These are phyloP conservation scores for Starmerella stellata DNA, from an alignment of 805 yeast genomes.

Conservation along the genomic window DNA sequence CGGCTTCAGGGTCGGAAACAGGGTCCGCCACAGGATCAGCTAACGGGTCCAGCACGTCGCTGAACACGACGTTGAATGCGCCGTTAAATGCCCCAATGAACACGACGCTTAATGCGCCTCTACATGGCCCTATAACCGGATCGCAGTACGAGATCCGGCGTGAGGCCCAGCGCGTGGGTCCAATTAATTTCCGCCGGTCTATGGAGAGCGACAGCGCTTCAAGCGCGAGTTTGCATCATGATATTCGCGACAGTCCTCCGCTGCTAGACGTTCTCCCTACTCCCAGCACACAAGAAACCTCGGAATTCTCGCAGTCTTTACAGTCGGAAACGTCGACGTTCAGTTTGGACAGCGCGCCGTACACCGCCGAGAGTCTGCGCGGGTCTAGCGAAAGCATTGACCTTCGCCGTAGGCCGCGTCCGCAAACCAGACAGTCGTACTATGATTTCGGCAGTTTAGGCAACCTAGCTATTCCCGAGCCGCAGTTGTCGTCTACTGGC, in stretches of 20 bases:
- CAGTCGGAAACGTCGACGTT: not conserved
- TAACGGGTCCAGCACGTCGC: too few relatives aligned
- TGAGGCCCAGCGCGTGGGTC: constrained; percentile 8
- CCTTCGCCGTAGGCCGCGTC: not conserved
- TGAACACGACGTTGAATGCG: too few relatives aligned
- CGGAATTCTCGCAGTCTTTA: not conserved
- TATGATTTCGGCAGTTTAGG: constrained; percentile 7
- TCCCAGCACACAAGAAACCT: constrained; percentile 1
- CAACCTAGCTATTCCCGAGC: not conserved
- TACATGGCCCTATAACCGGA: too few relatives aligned
- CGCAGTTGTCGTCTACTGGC: constrained; percentile 10
- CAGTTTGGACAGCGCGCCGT: not conserved
- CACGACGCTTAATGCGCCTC: too few relatives aligned
- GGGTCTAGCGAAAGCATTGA: not conserved
- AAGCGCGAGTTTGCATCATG: constrained; percentile 2
- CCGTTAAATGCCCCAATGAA: too few relatives aligned
- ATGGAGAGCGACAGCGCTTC: not conserved
- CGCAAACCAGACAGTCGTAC: not conserved
- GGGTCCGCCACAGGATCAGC: too few relatives aligned
- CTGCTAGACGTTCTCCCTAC: constrained; percentile 11
- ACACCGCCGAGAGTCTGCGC: not conserved
- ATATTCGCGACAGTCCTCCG: constrained; percentile 4
- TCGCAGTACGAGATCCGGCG: constrained; percentile 8
- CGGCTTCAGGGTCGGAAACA: too few relatives aligned
- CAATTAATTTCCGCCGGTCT: not conserved